These are phyloP conservation scores for Paramecium pentaurelia DNA, from an alignment of 73 alveolate genomes.

Conservation along the genomic window DNA sequence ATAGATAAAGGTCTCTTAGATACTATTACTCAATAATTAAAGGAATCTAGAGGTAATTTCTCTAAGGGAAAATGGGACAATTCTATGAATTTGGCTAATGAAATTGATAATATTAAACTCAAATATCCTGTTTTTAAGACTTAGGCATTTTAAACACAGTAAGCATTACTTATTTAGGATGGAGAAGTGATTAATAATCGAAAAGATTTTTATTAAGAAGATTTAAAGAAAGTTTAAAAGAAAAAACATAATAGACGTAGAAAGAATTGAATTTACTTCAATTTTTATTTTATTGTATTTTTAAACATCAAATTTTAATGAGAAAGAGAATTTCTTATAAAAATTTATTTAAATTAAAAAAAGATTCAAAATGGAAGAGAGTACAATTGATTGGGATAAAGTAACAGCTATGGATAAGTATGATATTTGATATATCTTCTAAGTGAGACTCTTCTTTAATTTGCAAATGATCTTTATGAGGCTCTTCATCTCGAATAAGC, in stretches of 20 bases:
- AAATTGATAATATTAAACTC: neutral
- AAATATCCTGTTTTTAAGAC: slow-evolving; percentile 11
- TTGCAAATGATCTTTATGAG: slow-evolving; percentile 4
- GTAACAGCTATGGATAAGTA: slow-evolving; percentile 13
- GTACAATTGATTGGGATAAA: slow-evolving; percentile 20
- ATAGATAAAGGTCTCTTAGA: neutral
- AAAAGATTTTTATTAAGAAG: slow-evolving; percentile 42
- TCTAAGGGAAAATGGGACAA: neutral
- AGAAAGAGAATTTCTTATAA: neutral
- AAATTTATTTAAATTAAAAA: neutral
- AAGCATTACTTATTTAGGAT: neutral
- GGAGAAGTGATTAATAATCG: slow-evolving; percentile 7
- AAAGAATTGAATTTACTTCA: neutral
- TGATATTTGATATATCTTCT: neutral
- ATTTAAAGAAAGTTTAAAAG: neutral
- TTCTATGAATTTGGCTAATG: neutral
- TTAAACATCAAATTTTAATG: neutral
- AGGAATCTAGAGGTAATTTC: neutral
- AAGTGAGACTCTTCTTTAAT: neutral
- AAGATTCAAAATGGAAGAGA: neutral
- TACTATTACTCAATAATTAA: neutral
- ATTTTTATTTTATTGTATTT: neutral
- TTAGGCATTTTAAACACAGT: slow-evolving; percentile 21
- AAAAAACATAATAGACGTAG: slow-evolving; percentile 30
- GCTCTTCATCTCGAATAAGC: slow-evolving; percentile 22